phyloP scores from a whole-genome alignment of 192 early-diverging fungal species.

The Coemansia aciculifera region DNA sequence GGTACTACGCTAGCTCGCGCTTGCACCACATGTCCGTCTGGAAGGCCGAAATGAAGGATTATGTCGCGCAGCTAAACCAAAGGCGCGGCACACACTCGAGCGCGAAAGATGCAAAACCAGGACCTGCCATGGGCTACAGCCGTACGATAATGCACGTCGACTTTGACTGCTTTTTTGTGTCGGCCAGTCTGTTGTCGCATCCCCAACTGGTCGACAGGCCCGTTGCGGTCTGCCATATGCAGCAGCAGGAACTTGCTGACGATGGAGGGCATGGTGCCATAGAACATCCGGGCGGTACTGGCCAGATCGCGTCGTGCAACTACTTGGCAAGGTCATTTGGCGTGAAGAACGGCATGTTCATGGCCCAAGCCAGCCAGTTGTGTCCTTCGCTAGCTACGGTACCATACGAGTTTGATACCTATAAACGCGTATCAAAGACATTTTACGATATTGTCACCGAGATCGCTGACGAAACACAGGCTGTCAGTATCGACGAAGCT shows the following conservation, averaged over 20 bases:
- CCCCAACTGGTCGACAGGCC: slow-evolving; percentile 69
- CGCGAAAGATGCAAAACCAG: neutral
- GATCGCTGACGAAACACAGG: slow-evolving; percentile 70
- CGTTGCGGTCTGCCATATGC: slow-evolving; percentile 70
- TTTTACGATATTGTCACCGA: slow-evolving; percentile 72
- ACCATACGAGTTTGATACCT: slow-evolving; percentile 78
- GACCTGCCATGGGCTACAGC: neutral
- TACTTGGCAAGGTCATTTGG: slow-evolving; percentile 79
- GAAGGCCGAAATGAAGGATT: slow-evolving; percentile 79
- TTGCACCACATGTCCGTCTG: slow-evolving; percentile 77
- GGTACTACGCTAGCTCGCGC: slow-evolving; percentile 68
- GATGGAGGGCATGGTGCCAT: neutral
- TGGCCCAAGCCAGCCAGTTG: slow-evolving; percentile 67
- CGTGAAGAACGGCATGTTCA: slow-evolving; percentile 76
- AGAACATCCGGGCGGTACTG: slow-evolving; percentile 24
- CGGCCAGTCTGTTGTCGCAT: slow-evolving; percentile 68
- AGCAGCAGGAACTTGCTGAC: slow-evolving; percentile 17
- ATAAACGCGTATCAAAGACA: slow-evolving; percentile 59
- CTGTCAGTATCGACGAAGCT: slow-evolving; percentile 85
- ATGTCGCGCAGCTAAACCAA: slow-evolving; percentile 30
- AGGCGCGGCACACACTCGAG: neutral
- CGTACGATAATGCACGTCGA: slow-evolving; percentile 78
- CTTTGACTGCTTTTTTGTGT: slow-evolving; percentile 95
- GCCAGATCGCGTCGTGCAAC: slow-evolving; percentile 83
- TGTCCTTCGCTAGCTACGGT: slow-evolving; percentile 66